Conservation (phyloP, 108 stramenopile species). For the Phaeodactylum tricornutum region DNA sequence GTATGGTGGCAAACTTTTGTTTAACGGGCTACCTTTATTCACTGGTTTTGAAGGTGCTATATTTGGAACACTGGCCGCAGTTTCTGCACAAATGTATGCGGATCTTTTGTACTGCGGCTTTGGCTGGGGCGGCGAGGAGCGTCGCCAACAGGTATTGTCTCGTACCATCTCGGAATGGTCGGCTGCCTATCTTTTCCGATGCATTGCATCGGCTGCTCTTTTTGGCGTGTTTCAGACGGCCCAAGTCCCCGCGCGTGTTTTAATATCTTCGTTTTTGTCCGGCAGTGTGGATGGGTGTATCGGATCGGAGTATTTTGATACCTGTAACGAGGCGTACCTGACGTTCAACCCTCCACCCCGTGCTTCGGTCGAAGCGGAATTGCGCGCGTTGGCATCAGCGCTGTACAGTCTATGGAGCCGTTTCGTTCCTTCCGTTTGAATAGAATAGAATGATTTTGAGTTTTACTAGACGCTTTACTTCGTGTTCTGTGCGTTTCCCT, state of each 20-base stretch:
- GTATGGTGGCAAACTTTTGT: slow-evolving; percentile 29
- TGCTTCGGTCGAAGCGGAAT: slow-evolving; percentile 36
- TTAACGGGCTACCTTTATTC: slow-evolving; percentile 19
- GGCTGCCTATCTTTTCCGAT: slow-evolving; percentile 37
- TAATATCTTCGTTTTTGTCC: slow-evolving; percentile 38
- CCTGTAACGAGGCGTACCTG: slow-evolving; percentile 55
- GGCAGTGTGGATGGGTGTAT: slow-evolving; percentile 58
- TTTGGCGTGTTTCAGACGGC: slow-evolving; percentile 69
- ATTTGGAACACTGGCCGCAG: slow-evolving; percentile 49
- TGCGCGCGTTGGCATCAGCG: slow-evolving; percentile 33
- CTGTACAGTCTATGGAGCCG: slow-evolving; percentile 28
- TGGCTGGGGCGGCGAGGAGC: slow-evolving; percentile 39
- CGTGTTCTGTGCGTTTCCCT: no score
- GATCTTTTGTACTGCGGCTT: slow-evolving; percentile 41
- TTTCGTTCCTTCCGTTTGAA: no score
- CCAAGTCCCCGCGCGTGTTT: slow-evolving; percentile 31
- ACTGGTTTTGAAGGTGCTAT: slow-evolving; percentile 47
- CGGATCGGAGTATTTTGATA: slow-evolving; percentile 41
- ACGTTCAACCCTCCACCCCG: slow-evolving; percentile 41
- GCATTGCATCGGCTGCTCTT: slow-evolving; percentile 40
- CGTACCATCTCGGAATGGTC: slow-evolving; percentile 42
- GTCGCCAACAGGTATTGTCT: slow-evolving; percentile 36
- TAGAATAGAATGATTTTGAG: no score
- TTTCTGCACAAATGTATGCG: slow-evolving; percentile 61
- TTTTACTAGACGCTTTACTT: no score